These are phyloP conservation scores for Vanrija sp. DNA, from an alignment of 1,284 basidiomycete species.

Conservation along the genomic window DNA sequence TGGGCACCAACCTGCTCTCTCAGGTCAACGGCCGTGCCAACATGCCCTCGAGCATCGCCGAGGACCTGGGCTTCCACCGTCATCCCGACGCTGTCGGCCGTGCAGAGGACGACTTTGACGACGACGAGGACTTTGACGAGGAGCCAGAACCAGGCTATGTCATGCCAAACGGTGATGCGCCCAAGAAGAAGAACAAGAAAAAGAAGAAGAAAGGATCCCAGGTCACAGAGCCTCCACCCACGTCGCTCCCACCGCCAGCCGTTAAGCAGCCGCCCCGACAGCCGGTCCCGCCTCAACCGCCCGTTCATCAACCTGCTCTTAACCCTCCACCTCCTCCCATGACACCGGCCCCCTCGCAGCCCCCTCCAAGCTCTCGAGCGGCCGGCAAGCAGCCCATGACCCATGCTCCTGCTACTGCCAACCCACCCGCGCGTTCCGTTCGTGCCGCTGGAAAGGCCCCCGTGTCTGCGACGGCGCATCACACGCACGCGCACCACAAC, in stretches of 20 bases:
- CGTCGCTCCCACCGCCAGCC: conserved; percentile 41
- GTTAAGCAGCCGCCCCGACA: conserved; percentile 37
- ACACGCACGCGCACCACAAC: conserved; percentile 57
- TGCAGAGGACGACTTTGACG: conserved; percentile 52
- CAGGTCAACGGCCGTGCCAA: conserved; percentile 31
- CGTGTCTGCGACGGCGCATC: conserved; percentile 57
- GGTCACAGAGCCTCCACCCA: conserved; percentile 36
- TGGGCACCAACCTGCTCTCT: conserved; percentile 40
- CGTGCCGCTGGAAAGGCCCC: conserved; percentile 52
- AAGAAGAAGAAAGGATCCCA: conserved; percentile 54
- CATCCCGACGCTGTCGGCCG: conserved; percentile 47
- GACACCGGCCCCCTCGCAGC: conserved; percentile 44
- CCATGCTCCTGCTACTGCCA: conserved; percentile 45
- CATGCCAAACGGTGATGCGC: conserved; percentile 39
- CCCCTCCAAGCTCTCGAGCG: conserved; percentile 63
- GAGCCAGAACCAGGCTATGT: conserved; percentile 21
- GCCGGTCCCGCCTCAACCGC: conserved; percentile 37
- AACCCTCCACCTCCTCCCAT: conserved; percentile 39
- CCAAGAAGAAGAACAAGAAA: conserved; percentile 55
- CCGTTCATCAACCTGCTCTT: conserved; percentile 25
- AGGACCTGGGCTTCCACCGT: conserved; percentile 54
- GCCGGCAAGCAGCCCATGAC: conserved; percentile 73
- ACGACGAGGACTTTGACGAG: conserved; percentile 45
- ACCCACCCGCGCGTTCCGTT: conserved; percentile 50
- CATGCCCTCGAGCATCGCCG: conserved; percentile 38